A percentile compares a stretch with the other conserved stretches of the same genome.
Evolutionary conservation across 495 filamentous ascomycete species (phyloP).

Genomic region (Aspergillus baeticus): DNA sequence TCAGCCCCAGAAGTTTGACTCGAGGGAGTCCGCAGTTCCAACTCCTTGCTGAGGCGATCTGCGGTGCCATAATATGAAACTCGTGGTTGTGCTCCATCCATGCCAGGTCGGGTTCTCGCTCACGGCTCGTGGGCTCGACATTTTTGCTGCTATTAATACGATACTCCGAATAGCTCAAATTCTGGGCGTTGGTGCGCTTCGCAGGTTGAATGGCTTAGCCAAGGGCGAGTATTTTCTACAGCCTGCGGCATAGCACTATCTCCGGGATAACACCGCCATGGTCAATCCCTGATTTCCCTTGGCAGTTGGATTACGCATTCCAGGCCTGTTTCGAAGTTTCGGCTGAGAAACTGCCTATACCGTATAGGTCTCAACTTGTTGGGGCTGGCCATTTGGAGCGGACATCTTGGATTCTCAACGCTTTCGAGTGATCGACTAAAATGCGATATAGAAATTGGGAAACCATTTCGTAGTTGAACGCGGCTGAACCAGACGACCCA

Average conservation of each 20-base stretch:
- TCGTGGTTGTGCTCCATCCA: conserved; percentile 8
- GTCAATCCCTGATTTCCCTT: background rate
- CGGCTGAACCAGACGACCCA: too few species aligned
- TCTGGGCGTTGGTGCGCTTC: background rate
- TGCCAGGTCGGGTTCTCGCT: conserved; percentile 8
- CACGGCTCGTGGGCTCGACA: conserved; percentile 6
- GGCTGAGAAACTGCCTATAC: background rate
- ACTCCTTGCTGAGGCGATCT: conserved; percentile 7
- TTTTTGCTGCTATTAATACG: conserved; percentile 12
- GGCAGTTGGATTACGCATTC: conserved; percentile 1
- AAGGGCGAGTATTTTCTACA: background rate
- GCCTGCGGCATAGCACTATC: background rate
- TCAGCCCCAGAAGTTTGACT: conserved; percentile 5
- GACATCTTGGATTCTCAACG: background rate
- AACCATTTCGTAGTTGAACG: background rate
- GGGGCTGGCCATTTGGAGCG: background rate
- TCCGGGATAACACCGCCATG: background rate
- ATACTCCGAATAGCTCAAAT: background rate
- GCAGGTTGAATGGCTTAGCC: background rate
- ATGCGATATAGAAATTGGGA: too few species aligned
- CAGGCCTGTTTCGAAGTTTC: conserved; percentile 4
- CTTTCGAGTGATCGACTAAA: background rate
- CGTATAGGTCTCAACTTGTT: conserved; percentile 6
- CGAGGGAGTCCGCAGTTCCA: background rate
- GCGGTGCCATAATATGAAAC: conserved; percentile 15